These are phyloP conservation scores for Skeletonema grethae DNA, from an alignment of 108 stramenopile genomes.

Conservation along the genomic window DNA sequence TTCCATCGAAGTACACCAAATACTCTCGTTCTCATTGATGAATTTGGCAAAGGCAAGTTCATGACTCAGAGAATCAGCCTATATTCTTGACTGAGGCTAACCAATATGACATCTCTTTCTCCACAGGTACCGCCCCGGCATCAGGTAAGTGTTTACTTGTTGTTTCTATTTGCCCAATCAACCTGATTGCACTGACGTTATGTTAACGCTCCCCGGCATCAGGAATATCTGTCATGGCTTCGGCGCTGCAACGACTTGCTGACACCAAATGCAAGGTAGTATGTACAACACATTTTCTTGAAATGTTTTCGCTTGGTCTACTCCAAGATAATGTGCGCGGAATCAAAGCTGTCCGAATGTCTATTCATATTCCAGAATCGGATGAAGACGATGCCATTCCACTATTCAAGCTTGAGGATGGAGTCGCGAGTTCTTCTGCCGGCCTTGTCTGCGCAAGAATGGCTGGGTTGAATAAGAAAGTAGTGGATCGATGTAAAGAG, in stretches of 20 bases:
- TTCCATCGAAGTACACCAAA: conserved; percentile 64
- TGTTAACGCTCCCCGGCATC: conserved; percentile 91
- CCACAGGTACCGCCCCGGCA: conserved; percentile 79
- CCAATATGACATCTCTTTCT: background rate
- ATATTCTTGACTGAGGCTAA: background rate
- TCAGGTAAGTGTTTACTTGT: too few species aligned
- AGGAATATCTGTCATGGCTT: conserved; percentile 90
- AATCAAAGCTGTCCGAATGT: conserved; percentile 87
- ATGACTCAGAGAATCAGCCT: background rate
- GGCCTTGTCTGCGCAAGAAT: conserved; percentile 91
- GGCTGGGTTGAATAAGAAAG: conserved; percentile 72
- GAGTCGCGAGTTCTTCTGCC: conserved; percentile 87
- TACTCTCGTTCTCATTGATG: conserved; percentile 93
- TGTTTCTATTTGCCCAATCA: too few species aligned
- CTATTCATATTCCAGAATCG: conserved; percentile 77
- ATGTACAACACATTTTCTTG: conserved; percentile 94
- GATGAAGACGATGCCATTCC: conserved; percentile 68
- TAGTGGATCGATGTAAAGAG: conserved; percentile 68
- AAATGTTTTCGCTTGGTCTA: conserved; percentile 90
- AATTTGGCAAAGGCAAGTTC: conserved; percentile 92
- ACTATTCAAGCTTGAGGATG: conserved; percentile 90
- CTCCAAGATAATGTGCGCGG: conserved; percentile 66
- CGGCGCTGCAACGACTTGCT: conserved; percentile 74
- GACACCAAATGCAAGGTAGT: conserved; percentile 71
- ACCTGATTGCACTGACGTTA: too few species aligned